These are phyloP conservation scores for Geoglossum cookeanum DNA, from an alignment of 2,329 filamentous ascomycete species.

Conservation along the genomic window DNA sequence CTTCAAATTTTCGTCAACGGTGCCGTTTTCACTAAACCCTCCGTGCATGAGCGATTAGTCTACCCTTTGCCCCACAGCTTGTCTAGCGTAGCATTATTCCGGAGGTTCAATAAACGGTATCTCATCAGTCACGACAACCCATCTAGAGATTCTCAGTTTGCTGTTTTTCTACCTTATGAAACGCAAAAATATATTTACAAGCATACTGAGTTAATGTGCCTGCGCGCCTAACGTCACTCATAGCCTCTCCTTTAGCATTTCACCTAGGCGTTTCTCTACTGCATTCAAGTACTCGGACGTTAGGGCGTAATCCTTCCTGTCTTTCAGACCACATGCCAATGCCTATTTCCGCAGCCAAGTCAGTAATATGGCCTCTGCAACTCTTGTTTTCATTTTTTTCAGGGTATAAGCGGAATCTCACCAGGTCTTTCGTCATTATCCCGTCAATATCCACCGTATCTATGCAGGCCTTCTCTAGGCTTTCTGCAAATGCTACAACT, in stretches of 20 bases:
- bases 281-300: slow-evolving; percentile 82
- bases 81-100: not conserved
- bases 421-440: slow-evolving; percentile 96
- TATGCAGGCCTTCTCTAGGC: slow-evolving; percentile 78
- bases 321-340: slow-evolving; percentile 80
- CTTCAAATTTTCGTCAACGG: not conserved
- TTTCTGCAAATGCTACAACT: slow-evolving; percentile 76
- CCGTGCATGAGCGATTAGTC: not conserved
- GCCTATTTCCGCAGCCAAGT: slow-evolving; percentile 26
- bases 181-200: not conserved
- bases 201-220: not conserved
- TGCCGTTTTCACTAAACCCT: not conserved
- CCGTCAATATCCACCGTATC: slow-evolving; percentile 86
- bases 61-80: not conserved
- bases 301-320: slow-evolving; percentile 70
- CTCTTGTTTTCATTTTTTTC: not conserved
- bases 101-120: not conserved
- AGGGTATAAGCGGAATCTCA: not conserved
- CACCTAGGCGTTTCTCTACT: slow-evolving; percentile 78
- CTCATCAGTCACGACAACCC: not conserved
- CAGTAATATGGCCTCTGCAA: not conserved
- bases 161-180: not conserved
- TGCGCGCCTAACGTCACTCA: slow-evolving; percentile 17
- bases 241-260: slow-evolving; percentile 58
- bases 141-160: not conserved